These are phyloP conservation scores for Kluyveromyces aestuarii DNA, from an alignment of 805 yeast genomes.

Conservation along the genomic window DNA sequence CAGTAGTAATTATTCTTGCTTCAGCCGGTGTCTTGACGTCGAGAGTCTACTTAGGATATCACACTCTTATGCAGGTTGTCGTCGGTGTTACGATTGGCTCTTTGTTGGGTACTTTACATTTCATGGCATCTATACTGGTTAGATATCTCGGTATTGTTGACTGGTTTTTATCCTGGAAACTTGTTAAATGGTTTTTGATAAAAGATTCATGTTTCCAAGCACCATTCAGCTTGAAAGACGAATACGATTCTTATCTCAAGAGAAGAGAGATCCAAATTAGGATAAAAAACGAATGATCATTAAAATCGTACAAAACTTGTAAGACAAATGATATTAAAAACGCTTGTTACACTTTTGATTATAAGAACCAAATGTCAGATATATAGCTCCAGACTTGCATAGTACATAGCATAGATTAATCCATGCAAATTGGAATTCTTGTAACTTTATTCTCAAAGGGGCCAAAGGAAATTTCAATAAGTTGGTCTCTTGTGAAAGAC, in stretches of 20 bases:
- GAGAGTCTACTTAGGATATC: conserved; percentile 72
- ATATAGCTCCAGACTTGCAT: background rate
- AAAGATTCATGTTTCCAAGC: conserved; percentile 52
- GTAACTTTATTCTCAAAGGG: conserved; percentile 72
- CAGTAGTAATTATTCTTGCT: conserved; percentile 20
- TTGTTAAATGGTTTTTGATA: conserved; percentile 41
- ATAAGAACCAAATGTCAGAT: background rate
- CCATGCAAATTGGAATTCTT: conserved; percentile 33
- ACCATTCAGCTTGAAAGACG: conserved; percentile 40
- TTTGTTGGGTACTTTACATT: conserved; percentile 50
- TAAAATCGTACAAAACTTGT: background rate
- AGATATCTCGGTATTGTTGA: conserved; percentile 63
- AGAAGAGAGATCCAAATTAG: conserved; percentile 10
- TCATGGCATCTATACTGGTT: conserved; percentile 38
- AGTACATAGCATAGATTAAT: background rate
- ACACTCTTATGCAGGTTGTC: conserved; percentile 59
- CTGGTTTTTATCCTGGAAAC: conserved; percentile 52
- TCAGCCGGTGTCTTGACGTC: conserved; percentile 49
- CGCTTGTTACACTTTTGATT: background rate
- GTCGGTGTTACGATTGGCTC: conserved; percentile 65
- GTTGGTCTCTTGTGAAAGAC: conserved; percentile 69
- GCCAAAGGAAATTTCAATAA: conserved; percentile 79
- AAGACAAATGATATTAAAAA: background rate
- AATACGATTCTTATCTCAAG: conserved; percentile 29
- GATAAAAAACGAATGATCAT: background rate